Evolutionary conservation across 1,139 yeast species (phyloP), one percentile per base, ranked within the genome.

Genomic region (Magnusiomyces fungicola): DNA sequence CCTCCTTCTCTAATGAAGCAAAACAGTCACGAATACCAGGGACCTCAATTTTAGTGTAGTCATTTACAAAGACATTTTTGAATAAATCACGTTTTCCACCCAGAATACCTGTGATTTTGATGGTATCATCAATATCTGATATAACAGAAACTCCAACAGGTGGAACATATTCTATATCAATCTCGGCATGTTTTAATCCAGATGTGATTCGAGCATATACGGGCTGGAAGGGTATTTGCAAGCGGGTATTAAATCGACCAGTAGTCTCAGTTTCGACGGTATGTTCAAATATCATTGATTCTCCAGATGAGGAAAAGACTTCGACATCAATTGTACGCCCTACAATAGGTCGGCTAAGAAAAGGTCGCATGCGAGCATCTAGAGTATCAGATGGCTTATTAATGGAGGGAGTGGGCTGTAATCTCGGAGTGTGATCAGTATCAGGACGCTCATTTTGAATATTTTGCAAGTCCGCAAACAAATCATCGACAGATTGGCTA

Each of bases 61-160:
- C 82, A 47, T 78, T 79, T 2, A 84, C 76, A 53, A 94, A 78
- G 1, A 89, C 80, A 61, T 84, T 89, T 53, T 85, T 74, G 66
- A 92, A 79, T 54, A 92, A 71, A 41, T 85, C 88, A 49, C 95
- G 74, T 64, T 87, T 88, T 55, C 88, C 95, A 2, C 94, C 94
- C 30, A 86, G 74, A 0, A 94, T 90, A 1, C 97, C 97, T 0
- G 98, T 89, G 43, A 79, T 72, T 60, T 94, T 85, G 37, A 92
- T 80, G 0, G 99, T 94, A 62, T 94, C 98, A 62, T 94, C 99
- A 46, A 94, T 83, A 65, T 94, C 99, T 58, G 94, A 82, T 32
- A 94, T 89, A 1, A 94, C 68, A 14, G 87, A 88, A 24, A 83
- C 69, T 0, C 95, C 89, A 0, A 64, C 59, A 9, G 68, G 62